These are phyloP conservation scores for Lactuca sativa DNA, from an alignment of 129 eudicot species.

Conservation along the genomic window DNA sequence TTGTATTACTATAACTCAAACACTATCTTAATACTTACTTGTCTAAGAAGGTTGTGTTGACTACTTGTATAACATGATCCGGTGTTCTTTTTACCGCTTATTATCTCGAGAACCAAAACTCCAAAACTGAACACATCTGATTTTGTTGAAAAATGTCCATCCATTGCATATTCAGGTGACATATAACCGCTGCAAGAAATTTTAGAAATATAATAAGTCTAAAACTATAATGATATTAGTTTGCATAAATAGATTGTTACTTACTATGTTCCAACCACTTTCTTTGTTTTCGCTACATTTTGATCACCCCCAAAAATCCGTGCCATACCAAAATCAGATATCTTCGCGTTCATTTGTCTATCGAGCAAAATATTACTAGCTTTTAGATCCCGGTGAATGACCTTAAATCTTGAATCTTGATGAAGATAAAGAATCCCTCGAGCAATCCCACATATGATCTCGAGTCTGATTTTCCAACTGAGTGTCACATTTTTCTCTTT, in stretches of 20 bases:
- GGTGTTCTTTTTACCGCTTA: constrained; percentile 27
- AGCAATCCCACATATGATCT: constrained; percentile 32
- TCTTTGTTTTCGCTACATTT: constrained; percentile 22
- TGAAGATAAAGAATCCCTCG: constrained; percentile 43
- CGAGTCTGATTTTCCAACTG: constrained; percentile 24
- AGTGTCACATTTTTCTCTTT: constrained; percentile 11
- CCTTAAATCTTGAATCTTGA: constrained; percentile 38
- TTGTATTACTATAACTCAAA: not conserved
- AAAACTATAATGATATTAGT: not conserved
- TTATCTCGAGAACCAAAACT: constrained; percentile 38
- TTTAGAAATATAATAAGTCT: not conserved
- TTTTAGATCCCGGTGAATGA: constrained; percentile 45
- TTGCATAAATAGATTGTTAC: not conserved
- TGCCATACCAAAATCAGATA: constrained; percentile 50
- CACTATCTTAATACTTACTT: constrained; percentile 26
- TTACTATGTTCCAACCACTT: constrained; percentile 39
- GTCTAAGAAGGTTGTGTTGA: constrained; percentile 23
- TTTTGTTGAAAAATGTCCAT: constrained; percentile 33
- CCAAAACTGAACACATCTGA: constrained; percentile 44
- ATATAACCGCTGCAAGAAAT: constrained; percentile 34
- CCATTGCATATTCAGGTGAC: constrained; percentile 37
- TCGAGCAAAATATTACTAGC: constrained; percentile 38
- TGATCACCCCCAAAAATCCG: constrained; percentile 26
- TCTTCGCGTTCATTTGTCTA: constrained; percentile 36
- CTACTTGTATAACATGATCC: constrained; percentile 5